Conservation (phyloP, 2,329 filamentous ascomycete genomes). For the Fusarium sp. region DNA sequence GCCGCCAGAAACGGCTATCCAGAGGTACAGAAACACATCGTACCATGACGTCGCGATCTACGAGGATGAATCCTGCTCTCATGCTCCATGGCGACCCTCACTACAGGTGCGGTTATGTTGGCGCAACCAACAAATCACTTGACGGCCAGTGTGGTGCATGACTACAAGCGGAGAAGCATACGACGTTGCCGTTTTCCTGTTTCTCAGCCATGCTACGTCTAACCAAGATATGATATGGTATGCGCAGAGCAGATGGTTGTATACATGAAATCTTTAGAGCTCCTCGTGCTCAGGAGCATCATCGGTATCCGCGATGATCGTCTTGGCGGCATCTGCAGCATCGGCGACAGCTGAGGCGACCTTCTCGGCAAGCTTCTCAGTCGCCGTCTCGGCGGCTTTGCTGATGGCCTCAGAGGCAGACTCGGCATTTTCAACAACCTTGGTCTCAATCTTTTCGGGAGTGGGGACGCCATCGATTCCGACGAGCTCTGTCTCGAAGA, state of each 20-base stretch:
- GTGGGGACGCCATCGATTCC: slow-evolving; percentile 76
- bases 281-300: slow-evolving; percentile 68
- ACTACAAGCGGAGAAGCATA: neutral
- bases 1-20: slow-evolving; percentile 7
- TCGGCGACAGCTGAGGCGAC: slow-evolving; percentile 57
- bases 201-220: slow-evolving; percentile 6
- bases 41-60: slow-evolving; percentile 35
- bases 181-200: slow-evolving; percentile 19
- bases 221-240: slow-evolving; percentile 10
- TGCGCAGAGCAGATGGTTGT: slow-evolving; percentile 22
- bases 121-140: slow-evolving; percentile 24
- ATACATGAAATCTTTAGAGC: slow-evolving; percentile 53
- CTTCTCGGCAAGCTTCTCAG: slow-evolving; percentile 55
- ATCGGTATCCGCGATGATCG: slow-evolving; percentile 63
- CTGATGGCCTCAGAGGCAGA: slow-evolving; percentile 40
- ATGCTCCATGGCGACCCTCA: slow-evolving; percentile 12
- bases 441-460: slow-evolving; percentile 50
- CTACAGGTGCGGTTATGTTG: slow-evolving; percentile 19
- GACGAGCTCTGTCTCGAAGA: slow-evolving; percentile 93
- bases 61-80: slow-evolving; percentile 11
- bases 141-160: slow-evolving; percentile 9
- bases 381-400: slow-evolving; percentile 49
- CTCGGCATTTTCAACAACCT: slow-evolving; percentile 42
- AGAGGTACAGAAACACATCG: slow-evolving; percentile 4
- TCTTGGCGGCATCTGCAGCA: slow-evolving; percentile 63